Evolutionary conservation across 169 alveolate genomes (phyloP), one percentile per base, ranked within the genome.

Genomic region (Eimeria sp.): DNA sequence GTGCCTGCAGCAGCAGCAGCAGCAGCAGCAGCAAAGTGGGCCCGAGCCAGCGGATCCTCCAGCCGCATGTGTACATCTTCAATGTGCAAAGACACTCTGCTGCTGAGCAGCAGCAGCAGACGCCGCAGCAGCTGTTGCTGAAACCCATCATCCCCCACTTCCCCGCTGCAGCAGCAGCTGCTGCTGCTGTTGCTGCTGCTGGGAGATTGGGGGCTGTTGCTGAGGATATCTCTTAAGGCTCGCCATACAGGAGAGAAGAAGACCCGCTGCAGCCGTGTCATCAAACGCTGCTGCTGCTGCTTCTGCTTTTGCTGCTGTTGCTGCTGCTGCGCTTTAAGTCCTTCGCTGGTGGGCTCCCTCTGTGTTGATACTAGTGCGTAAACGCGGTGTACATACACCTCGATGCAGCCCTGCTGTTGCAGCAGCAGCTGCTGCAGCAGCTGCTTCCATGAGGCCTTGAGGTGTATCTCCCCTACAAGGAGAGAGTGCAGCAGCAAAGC

Each of bases 341-440:
- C 91, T 54, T 49, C 91, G 22, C 25, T 13, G 25, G 75, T 57
- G 5, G 65, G 5, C 14, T 83, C 91, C 57, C 76, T 83, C 51
- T 83, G 91, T 27, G 91, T 83, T 34, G 91, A 9, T 13, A 83
- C 57, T 14, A 83, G 75, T 3, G 91, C 91, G 27, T 83, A 83
- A 1, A 83, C 91, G 49, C 75, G 91, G 91, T 83, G 91, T 57
- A 83, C 91, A 43, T 57, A 30, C 91, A 83, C 57, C 91, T 83
- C 75, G 25, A 57, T 27, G n/a, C 22, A 11, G 20, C 91, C 91
- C 34, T 57, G 70, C 76, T 57, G 91, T 49, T 83, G 91, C 91
- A 83, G 91, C 75, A 83, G 58, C 76, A 83, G 91, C 91, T 5
- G 91, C 91, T 83, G 91, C 75, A 83, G 76, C 76, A 83, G 91